Evolutionary conservation across 306 rosid genomes (phyloP).

Genomic region (Quercus aquifolioides): DNA sequence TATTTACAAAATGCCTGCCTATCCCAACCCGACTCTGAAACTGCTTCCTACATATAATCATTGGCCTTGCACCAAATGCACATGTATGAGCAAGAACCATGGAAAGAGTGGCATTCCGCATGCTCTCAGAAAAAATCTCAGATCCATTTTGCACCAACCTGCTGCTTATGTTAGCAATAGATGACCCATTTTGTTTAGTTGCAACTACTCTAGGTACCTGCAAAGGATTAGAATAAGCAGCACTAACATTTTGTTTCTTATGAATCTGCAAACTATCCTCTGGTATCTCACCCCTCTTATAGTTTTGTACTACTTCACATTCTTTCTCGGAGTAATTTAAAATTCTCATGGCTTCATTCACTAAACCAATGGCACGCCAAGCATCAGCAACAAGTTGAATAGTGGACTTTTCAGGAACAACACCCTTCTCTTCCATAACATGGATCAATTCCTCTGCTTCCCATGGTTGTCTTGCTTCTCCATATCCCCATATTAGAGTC

Average conservation of each 20-base stretch:
- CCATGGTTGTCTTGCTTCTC: slow-evolving; percentile 92
- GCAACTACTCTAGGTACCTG: slow-evolving; percentile 39
- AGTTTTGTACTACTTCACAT: slow-evolving; percentile 16
- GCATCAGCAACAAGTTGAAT: slow-evolving; percentile 71
- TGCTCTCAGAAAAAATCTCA: slow-evolving; percentile 27
- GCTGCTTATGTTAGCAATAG: slow-evolving; percentile 49
- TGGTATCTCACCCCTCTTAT: slow-evolving; percentile 26
- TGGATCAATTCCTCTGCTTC: slow-evolving; percentile 78
- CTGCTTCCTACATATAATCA: slow-evolving; percentile 45
- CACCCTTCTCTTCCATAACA: slow-evolving; percentile 63
- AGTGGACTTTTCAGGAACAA: slow-evolving; percentile 60
- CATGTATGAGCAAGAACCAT: slow-evolving; percentile 32
- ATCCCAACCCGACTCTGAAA: slow-evolving; percentile 37
- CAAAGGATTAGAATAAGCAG: slow-evolving; percentile 41
- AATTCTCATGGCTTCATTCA: slow-evolving; percentile 53
- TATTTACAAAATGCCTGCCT: slow-evolving; percentile 38
- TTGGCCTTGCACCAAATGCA: slow-evolving; percentile 37
- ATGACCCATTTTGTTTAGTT: slow-evolving; percentile 41
- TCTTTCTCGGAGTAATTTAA: slow-evolving; percentile 39
- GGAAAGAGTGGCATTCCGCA: slow-evolving; percentile 29
- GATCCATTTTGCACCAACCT: slow-evolving; percentile 40
- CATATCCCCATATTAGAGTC: slow-evolving; percentile 95
- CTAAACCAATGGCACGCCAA: slow-evolving; percentile 77
- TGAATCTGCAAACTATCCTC: slow-evolving; percentile 37
- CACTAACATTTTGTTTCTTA: slow-evolving; percentile 40